Percentiles rank a stretch among this genome's conserved stretches.
phyloP scores from a whole-genome alignment of 768 basidiomycete species.

The Mycena rebaudengoi region DNA sequence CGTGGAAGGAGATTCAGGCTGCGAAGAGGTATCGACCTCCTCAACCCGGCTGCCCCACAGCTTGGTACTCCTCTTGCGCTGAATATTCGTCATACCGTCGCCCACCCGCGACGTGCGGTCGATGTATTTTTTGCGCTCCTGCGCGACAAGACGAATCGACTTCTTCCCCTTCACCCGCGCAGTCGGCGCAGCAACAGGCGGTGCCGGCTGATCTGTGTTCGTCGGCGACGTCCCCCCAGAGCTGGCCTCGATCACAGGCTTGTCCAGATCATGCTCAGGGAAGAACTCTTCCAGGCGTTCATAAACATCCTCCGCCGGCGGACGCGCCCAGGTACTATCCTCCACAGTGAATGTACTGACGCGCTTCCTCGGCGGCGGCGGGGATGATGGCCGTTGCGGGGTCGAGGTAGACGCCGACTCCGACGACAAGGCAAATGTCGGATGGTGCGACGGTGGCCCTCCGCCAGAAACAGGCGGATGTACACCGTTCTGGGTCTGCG shows the following conservation, averaged over 20 bases:
- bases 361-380: constrained; percentile 29
- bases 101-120: constrained; percentile 69
- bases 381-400: constrained; percentile 28
- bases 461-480: constrained; percentile 27
- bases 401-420: constrained; percentile 15
- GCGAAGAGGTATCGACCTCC: constrained; percentile 85
- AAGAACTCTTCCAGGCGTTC: constrained; percentile 95
- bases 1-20: constrained; percentile 66
- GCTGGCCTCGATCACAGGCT: constrained; percentile 89
- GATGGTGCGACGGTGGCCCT: constrained; percentile 19
- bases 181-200: constrained; percentile 39
- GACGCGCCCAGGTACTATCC: constrained; percentile 88
- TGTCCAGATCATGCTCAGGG: constrained; percentile 95
- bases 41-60: constrained; percentile 95
- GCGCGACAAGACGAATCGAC: constrained; percentile 91
- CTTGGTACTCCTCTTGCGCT: constrained; percentile 90
- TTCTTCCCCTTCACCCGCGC: constrained; percentile 75
- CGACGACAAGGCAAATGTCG: constrained; percentile 28
- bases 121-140: constrained; percentile 82
- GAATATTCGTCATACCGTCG: constrained; percentile 50
- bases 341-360: constrained; percentile 70
- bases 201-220: constrained; percentile 53
- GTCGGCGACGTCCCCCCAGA: constrained; percentile 85
- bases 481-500: constrained; percentile 47
- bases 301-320: constrained; percentile 91